These are phyloP conservation scores for Pseudocercospora fijiensis DNA, from an alignment of 2,329 filamentous ascomycete genomes.

Conservation along the genomic window DNA sequence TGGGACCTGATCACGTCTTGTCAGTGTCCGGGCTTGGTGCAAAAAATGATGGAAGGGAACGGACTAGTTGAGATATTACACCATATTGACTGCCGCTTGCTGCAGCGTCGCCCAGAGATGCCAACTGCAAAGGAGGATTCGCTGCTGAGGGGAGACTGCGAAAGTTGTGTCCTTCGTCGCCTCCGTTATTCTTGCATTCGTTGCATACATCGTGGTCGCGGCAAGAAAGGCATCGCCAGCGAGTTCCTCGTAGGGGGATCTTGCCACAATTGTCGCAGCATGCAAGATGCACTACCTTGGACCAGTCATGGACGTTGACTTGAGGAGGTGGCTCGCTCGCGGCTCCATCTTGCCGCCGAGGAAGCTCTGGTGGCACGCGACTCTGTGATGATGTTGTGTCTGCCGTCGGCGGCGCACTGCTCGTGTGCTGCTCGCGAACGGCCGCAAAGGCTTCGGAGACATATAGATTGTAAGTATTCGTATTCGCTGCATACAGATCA, in stretches of 20 bases:
- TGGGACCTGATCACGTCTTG: background rate
- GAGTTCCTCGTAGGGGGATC: background rate
- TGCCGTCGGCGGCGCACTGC: slow-evolving; percentile 8
- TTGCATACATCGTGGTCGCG: slow-evolving; percentile 14
- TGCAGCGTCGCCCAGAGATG: slow-evolving; percentile 2
- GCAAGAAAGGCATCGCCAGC: slow-evolving; percentile 11
- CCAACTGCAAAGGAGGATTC: slow-evolving; percentile 5
- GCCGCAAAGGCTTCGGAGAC: background rate
- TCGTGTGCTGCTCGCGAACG: slow-evolving; percentile 11
- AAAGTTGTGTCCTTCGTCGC: slow-evolving; percentile 11
- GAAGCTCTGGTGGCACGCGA: slow-evolving; percentile 4
- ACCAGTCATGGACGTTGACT: slow-evolving; percentile 4
- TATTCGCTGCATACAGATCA: slow-evolving; percentile 8
- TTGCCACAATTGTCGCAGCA: slow-evolving; percentile 14
- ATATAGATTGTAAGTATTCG: slow-evolving; percentile 13
- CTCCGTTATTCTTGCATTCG: slow-evolving; percentile 10
- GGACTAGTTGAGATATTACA: slow-evolving; percentile 5
- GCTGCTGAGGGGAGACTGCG: background rate
- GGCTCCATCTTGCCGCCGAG: slow-evolving; percentile 7
- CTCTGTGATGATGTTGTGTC: background rate
- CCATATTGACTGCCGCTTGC: slow-evolving; percentile 11
- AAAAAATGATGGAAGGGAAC: background rate
- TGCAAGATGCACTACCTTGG: slow-evolving; percentile 9
- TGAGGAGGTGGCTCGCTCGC: background rate
- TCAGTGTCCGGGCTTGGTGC: background rate